These are phyloP conservation scores for Erodium moschatum DNA, from an alignment of 441 rosid genomes.

Conservation along the genomic window DNA sequence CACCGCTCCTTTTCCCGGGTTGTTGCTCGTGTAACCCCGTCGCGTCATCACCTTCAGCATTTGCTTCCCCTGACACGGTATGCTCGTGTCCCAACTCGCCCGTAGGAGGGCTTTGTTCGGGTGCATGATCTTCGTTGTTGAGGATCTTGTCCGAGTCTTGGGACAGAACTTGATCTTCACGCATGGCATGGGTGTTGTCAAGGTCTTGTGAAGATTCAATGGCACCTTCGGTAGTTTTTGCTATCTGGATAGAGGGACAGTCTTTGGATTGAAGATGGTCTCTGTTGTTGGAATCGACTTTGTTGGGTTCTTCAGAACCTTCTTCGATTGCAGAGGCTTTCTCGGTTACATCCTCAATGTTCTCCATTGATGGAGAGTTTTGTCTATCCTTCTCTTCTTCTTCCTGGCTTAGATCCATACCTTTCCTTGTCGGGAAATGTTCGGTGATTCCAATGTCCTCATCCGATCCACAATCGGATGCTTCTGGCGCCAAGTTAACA, in stretches of 20 bases:
- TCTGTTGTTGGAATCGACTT: background rate
- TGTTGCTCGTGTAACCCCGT: background rate
- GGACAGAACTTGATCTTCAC: background rate
- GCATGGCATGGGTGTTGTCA: conserved; percentile 18
- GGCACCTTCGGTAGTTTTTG: conserved; percentile 17
- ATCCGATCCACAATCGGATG: conserved; percentile 34
- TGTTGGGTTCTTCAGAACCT: background rate
- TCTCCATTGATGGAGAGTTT: conserved; percentile 24
- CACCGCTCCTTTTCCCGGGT: conserved; percentile 7
- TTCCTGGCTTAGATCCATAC: conserved; percentile 17
- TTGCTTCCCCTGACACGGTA: conserved; percentile 15
- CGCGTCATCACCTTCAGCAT: conserved; percentile 7
- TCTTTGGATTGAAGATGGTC: background rate
- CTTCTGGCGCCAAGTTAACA: conserved; percentile 32
- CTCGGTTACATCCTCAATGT: conserved; percentile 19
- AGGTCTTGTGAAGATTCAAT: conserved; percentile 23
- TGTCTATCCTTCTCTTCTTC: conserved; percentile 21
- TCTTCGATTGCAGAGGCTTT: too few species aligned
- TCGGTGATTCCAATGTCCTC: conserved; percentile 61
- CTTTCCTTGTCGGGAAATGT: conserved; percentile 24
- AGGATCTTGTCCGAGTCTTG: background rate
- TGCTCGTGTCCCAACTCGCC: conserved; percentile 23
- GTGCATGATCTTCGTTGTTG: background rate
- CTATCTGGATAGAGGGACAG: conserved; percentile 25
- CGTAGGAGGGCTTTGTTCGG: background rate